Evolutionary conservation across 2,329 filamentous ascomycete genomes (phyloP), one percentile per base, ranked within the genome.

Genomic region (Botrytis pseudocinerea): DNA sequence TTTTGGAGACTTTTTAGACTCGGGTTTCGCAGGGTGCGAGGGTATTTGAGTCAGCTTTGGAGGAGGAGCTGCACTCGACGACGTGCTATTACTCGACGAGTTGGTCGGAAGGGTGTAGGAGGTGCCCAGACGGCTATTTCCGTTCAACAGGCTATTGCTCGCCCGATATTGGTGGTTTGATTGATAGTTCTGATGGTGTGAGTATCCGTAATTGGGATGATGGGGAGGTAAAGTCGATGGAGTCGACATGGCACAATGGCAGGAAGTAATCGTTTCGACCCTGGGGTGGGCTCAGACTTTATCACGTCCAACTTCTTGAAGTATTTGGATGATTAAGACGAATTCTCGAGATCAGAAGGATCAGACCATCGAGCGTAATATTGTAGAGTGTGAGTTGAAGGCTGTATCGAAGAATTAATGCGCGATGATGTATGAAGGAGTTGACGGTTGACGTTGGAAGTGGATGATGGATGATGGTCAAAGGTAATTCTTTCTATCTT

Each of bases 221-320:
- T 91, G 90, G 79, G 88, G 89, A 81, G 90, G 90, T 80, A 93
- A 86, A 78, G 90, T 92, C 75, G 92, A 93, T 78, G 93, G 92
- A 78, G 92, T 94, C 86, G 93, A 95, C 93, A 95, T 95, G 75
- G 75, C 78, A 78, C 73, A 74, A 69, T 68, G 60, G 70, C 64
- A 69, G 32, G 32, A 35, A 69, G 65, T 66, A 32, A 76, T 71
- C 70, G 74, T 76, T 69, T 77, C 73, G 76, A 72, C 76, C 73
- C 76, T 74, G 70, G 44, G 65, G 65, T 73, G 72, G 57, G 69
- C 72, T 73, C 61, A 73, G 72, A 71, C 51, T 51, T 51, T 51
- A 70, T 69, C 57, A 70, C 57, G 71, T 73, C 66, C 18, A 38
- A 59, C 44, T 69, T 32, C 46, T 69, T 69, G 54, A 69, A 40